Conservation (phyloP, 768 basidiomycete species). For the Auriculariales sp. region DNA sequence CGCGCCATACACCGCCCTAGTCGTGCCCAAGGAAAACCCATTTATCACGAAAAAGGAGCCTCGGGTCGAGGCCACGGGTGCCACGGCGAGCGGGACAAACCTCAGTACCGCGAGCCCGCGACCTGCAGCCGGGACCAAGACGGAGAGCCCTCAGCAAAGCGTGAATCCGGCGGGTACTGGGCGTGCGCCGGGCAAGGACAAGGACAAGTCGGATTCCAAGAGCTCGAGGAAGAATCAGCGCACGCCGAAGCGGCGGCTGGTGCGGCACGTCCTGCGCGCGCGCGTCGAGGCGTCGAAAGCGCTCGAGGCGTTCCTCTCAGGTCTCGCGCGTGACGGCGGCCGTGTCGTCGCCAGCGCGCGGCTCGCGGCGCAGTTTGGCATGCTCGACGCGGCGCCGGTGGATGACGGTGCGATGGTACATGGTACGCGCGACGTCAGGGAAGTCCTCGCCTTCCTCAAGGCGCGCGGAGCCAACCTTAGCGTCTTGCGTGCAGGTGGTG, state of each 20-base stretch:
- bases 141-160: slow-evolving; percentile 7
- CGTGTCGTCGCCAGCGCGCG: slow-evolving; percentile 36
- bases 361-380: slow-evolving; percentile 28
- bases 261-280: slow-evolving; percentile 78
- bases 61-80: background rate
- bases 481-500: slow-evolving; percentile 23
- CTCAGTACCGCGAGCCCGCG: slow-evolving; percentile 8
- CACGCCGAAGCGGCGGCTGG: slow-evolving; percentile 68
- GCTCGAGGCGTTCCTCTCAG: slow-evolving; percentile 56
- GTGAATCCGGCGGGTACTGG: slow-evolving; percentile 13
- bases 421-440: slow-evolving; percentile 54
- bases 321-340: slow-evolving; percentile 24
- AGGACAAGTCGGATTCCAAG: slow-evolving; percentile 9
- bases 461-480: slow-evolving; percentile 54
- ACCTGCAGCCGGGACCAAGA: slow-evolving; percentile 8
- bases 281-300: slow-evolving; percentile 72
- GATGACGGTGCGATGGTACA: slow-evolving; percentile 9
- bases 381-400: slow-evolving; percentile 11
- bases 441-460: slow-evolving; percentile 61
- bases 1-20: slow-evolving; percentile 54
- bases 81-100: slow-evolving; percentile 12
- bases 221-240: slow-evolving; percentile 20
- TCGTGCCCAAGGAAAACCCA: slow-evolving; percentile 48
- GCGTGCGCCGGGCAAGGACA: too few relatives aligned
- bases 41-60: slow-evolving; percentile 45